Base-by-base conservation (phyloP, 441 rosid genomes). In the Mallotus japonicus region DNA sequence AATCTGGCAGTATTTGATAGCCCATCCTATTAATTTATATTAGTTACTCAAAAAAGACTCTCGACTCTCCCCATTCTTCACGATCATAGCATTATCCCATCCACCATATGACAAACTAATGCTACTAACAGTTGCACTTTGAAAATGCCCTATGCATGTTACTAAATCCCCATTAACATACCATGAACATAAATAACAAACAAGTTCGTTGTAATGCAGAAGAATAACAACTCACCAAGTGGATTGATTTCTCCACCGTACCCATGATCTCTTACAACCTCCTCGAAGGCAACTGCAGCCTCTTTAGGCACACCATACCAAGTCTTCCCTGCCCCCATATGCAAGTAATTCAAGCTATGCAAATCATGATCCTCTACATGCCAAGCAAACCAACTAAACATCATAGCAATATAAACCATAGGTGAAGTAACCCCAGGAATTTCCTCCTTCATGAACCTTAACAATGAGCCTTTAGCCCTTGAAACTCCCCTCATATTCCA, bases 321-420 rank as follows among this genome's bases (percentile, higher is more conserved):
- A 58, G 99, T 96, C 86, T 96, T 96, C 73, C 87, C 84, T 62
- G 97, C 95, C 42, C 99, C 99, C 87, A 89, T 84, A 83, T 96
- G 98, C 94, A 96, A 74, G 83, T 93, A 96, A 86, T 93, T 96
- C 77, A 96, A 88, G 89, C 99, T 96, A 69, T 96, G 98, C 69
- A 96, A 87, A 75, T 93, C 97, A 75, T 96, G 98, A 75, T 96
- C 99, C 83, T 96, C 98, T 4, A 90, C 97, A 75, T 96, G 99
- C 99, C 98, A 96, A 82, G 99, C 99, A 67, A 96, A 96, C 99
- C 97, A 96, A 80, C 99, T 96, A 76, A 96, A 96, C 90, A 93
- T 77, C 98, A 96, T 96, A 46, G 98, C 98, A 37, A 96, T 57
- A 76, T 96, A 96, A 59, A 96, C 92, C 99, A 96, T 96, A 0